Conservation (phyloP, 192 early-diverging fungal genomes). For the Spizellomyces punctatus region DNA sequence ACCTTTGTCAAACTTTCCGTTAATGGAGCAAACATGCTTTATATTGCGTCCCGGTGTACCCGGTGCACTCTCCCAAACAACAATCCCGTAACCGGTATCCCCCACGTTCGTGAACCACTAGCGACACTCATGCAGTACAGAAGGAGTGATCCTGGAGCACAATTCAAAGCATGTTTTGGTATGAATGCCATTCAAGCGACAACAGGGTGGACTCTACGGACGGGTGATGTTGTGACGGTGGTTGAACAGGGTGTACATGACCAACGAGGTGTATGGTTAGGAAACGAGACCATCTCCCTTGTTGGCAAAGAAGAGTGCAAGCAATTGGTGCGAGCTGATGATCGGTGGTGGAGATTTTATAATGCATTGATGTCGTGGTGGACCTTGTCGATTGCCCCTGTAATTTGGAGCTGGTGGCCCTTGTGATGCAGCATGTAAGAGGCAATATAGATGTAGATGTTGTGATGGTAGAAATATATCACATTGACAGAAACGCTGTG, state of each 20-base stretch:
- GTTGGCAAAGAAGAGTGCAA: too few relatives aligned
- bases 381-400: too few relatives aligned
- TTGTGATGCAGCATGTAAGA: too few relatives aligned
- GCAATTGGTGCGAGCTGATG: too few relatives aligned
- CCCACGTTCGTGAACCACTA: conserved; percentile 28
- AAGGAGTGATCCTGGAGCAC: conserved; percentile 37
- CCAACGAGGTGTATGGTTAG: conserved; percentile 39
- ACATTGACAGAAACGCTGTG: too few relatives aligned
- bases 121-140: conserved; percentile 38
- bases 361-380: too few relatives aligned
- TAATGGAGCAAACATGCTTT: conserved; percentile 10
- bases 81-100: conserved; percentile 33
- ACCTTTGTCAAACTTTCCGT: conserved; percentile 63
- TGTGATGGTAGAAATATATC: too few relatives aligned
- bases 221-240: conserved; percentile 39
- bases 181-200: conserved; percentile 38
- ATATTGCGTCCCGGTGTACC: conserved; percentile 40
- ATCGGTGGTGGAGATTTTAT: too few relatives aligned
- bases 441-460: too few relatives aligned
- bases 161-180: conserved; percentile 45
- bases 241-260: conserved; percentile 30
- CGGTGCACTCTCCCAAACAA: conserved; percentile 47
- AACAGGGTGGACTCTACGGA: conserved; percentile 20
- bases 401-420: too few relatives aligned
- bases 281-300: background rate